Conservation (phyloP, 2,329 filamentous ascomycete genomes). For the Ceratocystis papillata region DNA sequence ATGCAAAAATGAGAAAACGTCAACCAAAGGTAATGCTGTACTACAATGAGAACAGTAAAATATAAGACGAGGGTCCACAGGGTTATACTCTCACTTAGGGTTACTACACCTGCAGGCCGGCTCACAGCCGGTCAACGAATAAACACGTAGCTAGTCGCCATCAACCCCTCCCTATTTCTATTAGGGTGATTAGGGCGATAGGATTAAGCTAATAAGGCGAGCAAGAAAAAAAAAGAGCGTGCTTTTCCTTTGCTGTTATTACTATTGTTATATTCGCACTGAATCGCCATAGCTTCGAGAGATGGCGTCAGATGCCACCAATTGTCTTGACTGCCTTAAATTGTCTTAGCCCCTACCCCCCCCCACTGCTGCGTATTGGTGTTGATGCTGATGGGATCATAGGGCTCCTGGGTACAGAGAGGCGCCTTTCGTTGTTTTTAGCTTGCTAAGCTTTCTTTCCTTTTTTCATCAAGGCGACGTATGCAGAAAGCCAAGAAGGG, state of each 20-base stretch:
- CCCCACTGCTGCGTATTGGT: background rate
- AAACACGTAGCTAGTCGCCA: too few relatives aligned
- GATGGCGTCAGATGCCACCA: constrained; percentile 15
- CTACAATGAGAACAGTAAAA: background rate
- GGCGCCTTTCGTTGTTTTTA: too few relatives aligned
- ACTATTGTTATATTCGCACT: too few relatives aligned
- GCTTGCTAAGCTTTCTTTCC: background rate
- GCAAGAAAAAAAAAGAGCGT: background rate
- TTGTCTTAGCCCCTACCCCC: too few relatives aligned
- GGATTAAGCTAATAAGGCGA: background rate
- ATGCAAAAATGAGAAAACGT: background rate
- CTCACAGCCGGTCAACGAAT: background rate
- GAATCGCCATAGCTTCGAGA: constrained; percentile 2
- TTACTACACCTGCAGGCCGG: background rate
- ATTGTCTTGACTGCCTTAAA: constrained; percentile 3
- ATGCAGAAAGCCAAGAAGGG: too few relatives aligned
- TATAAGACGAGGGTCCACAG: background rate
- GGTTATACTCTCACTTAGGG: background rate
- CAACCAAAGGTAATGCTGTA: background rate
- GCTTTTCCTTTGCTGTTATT: background rate
- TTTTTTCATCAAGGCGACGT: background rate
- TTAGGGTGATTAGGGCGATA: background rate
- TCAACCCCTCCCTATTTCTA: background rate
- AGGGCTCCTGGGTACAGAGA: too few relatives aligned
- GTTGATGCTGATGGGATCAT: background rate